Evolutionary conservation across 2,329 filamentous ascomycete species (phyloP).

Genomic region (Iodosphaeria phyllophila): DNA sequence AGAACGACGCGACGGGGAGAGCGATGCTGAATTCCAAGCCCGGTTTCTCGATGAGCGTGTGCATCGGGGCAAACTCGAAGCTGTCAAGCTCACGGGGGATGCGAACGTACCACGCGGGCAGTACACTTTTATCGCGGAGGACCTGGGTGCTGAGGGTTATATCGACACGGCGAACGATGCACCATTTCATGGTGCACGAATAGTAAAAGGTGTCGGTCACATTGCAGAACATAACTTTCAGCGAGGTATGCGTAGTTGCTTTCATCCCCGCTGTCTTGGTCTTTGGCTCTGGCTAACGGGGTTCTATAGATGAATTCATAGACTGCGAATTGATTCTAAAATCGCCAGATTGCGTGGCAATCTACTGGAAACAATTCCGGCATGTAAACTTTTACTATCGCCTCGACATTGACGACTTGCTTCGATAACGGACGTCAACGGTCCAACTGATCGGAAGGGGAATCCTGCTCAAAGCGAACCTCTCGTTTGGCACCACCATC

Average conservation of each 20-base stretch:
- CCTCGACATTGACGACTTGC: conserved; percentile 36
- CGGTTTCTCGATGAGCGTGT: conserved; percentile 26
- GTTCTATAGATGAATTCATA: conserved; percentile 49
- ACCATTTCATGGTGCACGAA: conserved; percentile 53
- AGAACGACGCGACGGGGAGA: conserved; percentile 20
- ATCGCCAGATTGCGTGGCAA: conserved; percentile 58
- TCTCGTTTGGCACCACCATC: too few relatives aligned
- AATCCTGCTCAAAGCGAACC: too few relatives aligned
- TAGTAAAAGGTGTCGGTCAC: conserved; percentile 60
- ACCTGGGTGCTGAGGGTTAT: conserved; percentile 50
- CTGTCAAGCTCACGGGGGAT: conserved; percentile 83
- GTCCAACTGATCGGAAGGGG: too few relatives aligned
- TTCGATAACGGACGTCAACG: conserved; percentile 12
- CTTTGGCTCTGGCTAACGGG: not conserved
- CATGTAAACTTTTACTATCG: conserved; percentile 43
- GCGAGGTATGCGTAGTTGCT: conserved; percentile 38
- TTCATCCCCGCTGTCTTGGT: too few relatives aligned
- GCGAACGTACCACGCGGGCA: conserved; percentile 78
- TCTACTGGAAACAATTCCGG: conserved; percentile 54
- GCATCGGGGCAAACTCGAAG: conserved; percentile 54
- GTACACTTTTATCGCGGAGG: conserved; percentile 61
- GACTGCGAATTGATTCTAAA: conserved; percentile 61
- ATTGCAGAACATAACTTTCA: conserved; percentile 56
- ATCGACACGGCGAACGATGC: conserved; percentile 44
- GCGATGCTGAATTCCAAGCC: conserved; percentile 22